Conservation (phyloP, 2,329 filamentous ascomycete genomes). For the Fonsecaea erecta region DNA sequence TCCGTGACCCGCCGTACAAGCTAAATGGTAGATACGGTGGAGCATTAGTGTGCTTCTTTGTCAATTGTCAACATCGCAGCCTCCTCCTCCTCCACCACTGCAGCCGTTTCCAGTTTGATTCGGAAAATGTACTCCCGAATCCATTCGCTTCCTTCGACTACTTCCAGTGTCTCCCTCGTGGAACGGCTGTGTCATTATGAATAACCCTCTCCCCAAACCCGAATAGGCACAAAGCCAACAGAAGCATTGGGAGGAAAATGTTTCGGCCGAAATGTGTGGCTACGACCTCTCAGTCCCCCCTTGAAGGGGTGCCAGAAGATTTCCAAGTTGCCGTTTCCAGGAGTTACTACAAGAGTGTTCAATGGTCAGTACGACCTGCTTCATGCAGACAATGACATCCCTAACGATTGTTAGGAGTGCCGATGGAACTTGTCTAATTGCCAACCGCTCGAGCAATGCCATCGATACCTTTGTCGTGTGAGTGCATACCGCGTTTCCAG, state of each 20-base stretch:
- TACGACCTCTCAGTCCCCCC: neutral
- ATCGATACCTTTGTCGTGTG: conserved; percentile 61
- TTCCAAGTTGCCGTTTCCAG: conserved; percentile 30
- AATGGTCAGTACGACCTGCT: conserved; percentile 45
- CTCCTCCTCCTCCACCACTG: neutral
- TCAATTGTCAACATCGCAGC: neutral
- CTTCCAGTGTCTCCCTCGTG: neutral
- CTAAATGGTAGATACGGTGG: neutral
- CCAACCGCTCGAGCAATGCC: conserved; percentile 56
- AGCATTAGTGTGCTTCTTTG: neutral
- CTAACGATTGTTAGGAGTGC: conserved; percentile 46
- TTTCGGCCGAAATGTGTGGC: conserved; percentile 28
- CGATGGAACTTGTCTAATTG: conserved; percentile 63
- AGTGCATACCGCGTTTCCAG: conserved; percentile 28
- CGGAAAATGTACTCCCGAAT: neutral
- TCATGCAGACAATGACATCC: neutral
- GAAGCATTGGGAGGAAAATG: neutral
- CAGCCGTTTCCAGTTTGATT: too few relatives aligned
- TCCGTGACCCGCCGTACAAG: neutral
- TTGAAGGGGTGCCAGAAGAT: neutral
- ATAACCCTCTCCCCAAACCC: neutral
- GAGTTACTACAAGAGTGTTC: conserved; percentile 48
- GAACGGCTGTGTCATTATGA: conserved; percentile 1
- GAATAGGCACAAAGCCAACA: neutral
- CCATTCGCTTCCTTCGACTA: neutral